phyloP scores from a whole-genome alignment of 1,284 basidiomycete species.

The Filobasidium uniguttulatum region DNA sequence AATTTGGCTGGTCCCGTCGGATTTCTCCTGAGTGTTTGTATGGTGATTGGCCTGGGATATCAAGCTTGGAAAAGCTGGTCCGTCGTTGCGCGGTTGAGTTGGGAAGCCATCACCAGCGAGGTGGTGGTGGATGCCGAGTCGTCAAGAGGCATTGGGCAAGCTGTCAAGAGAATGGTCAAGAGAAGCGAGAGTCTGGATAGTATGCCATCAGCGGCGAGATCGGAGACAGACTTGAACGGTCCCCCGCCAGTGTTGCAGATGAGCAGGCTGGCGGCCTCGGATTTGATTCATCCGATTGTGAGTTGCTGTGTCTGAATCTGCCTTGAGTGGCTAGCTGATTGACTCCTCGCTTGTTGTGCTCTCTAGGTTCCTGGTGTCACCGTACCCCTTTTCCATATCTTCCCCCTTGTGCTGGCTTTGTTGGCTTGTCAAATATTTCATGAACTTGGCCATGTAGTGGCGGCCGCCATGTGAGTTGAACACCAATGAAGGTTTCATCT shows the following conservation, averaged over 20 bases:
- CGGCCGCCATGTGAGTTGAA: conserved; percentile 28
- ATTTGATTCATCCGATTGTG: background rate
- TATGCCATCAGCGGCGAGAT: background rate
- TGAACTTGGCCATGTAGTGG: conserved; percentile 30
- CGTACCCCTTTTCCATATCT: conserved; percentile 27
- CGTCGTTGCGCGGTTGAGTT: too few species aligned
- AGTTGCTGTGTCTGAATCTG: background rate
- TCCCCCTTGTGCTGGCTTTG: conserved; percentile 26
- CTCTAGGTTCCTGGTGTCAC: conserved; percentile 34
- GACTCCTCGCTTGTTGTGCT: background rate
- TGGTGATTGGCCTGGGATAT: too few species aligned
- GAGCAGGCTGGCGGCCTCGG: background rate
- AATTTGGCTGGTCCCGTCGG: too few species aligned
- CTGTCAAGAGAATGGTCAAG: too few species aligned
- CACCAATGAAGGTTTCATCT: background rate
- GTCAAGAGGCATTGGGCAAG: too few species aligned
- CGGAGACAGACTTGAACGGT: background rate
- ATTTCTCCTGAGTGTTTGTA: too few species aligned
- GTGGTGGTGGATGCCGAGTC: too few species aligned
- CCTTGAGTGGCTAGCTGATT: background rate
- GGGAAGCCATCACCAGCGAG: too few species aligned
- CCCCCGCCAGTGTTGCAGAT: background rate
- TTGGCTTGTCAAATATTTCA: conserved; percentile 30
- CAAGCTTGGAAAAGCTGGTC: too few species aligned
- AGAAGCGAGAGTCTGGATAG: background rate